Base-by-base conservation (phyloP, 352 stramenopile species). In the Phytophthora boehmeriae region DNA sequence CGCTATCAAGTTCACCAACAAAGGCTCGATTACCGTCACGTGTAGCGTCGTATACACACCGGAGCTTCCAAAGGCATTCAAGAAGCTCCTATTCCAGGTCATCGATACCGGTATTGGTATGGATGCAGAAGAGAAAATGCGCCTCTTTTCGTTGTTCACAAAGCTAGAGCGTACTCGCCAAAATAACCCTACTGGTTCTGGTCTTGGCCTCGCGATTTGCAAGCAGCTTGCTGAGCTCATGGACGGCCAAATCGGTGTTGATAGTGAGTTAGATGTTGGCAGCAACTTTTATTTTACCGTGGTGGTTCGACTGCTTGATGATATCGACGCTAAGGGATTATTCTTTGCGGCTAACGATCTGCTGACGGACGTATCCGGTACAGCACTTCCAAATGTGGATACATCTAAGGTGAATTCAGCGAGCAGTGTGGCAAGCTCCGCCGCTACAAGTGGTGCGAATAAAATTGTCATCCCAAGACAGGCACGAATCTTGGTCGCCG, bases 211-310 rank as follows among this genome's bases (percentile, higher is more conserved):
- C 42, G 85, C 86, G 8, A 96, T 97, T 48, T 96, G 86, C 59
- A 95, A 95, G 59, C 84, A 95, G 56, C 82, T 97, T 27, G 85
- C 88, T 8, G 86, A 96, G 56, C 71, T 95, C 19, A 97, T 97
- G 89, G 87, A 91, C 54, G 89, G 89, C 5, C 68, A 87, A 34
- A 95, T 97, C 50, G 86, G 88, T 45, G 84, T 97, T 11, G 86
- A 96, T 32, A 93, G 80, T 54, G 73, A 92, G 43, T 66, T 93
- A 2, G 76, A 75, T 16, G 72, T 89, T n/a, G 89, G 89, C 13
- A 89, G 75, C 45, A 88, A 89, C 52, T 97, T 97, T 54, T 93
- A 86, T 58, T 96, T 95, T 54, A 92, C 82, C 0, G 81, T 95
- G 10, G 63, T 90, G 17, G 85, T 94, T 36, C 71, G 80, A 1